phyloP scores from a whole-genome alignment of 176 grass and related monocot genomes.

The Dendrocalamus sinicus region DNA sequence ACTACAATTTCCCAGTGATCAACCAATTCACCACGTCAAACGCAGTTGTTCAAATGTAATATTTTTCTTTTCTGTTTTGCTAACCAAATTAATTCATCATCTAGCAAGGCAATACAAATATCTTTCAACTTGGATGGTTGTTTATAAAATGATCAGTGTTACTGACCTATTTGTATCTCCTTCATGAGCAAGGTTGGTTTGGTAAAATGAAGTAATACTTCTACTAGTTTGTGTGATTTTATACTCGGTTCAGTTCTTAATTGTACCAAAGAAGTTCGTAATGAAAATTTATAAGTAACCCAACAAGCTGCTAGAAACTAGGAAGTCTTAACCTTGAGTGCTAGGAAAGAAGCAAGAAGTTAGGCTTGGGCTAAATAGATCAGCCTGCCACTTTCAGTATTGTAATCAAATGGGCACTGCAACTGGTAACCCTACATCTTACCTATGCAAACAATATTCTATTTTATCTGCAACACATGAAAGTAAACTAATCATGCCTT shows the following conservation, averaged over 20 bases:
- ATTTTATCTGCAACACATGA: neutral
- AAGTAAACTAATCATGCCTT: neutral
- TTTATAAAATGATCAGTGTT: neutral
- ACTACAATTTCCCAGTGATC: neutral
- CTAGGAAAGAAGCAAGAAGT: neutral
- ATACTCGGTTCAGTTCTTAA: neutral
- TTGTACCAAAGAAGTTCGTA: neutral
- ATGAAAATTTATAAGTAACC: neutral
- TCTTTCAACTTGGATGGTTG: neutral
- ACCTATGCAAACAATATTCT: neutral
- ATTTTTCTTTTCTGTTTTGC: neutral
- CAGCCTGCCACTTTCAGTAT: neutral
- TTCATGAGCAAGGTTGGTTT: neutral
- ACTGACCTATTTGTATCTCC: neutral
- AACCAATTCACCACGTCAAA: neutral
- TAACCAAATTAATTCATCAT: neutral
- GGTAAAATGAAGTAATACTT: constrained; percentile 5
- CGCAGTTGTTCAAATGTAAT: neutral
- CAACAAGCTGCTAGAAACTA: neutral
- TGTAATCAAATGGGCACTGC: neutral
- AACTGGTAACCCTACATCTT: neutral
- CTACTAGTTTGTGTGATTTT: neutral
- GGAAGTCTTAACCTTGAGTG: neutral
- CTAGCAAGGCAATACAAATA: neutral
- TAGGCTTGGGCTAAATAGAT: neutral